Conservation (phyloP, 2,329 filamentous ascomycete species). For the Ilyonectria mors-panacis region DNA sequence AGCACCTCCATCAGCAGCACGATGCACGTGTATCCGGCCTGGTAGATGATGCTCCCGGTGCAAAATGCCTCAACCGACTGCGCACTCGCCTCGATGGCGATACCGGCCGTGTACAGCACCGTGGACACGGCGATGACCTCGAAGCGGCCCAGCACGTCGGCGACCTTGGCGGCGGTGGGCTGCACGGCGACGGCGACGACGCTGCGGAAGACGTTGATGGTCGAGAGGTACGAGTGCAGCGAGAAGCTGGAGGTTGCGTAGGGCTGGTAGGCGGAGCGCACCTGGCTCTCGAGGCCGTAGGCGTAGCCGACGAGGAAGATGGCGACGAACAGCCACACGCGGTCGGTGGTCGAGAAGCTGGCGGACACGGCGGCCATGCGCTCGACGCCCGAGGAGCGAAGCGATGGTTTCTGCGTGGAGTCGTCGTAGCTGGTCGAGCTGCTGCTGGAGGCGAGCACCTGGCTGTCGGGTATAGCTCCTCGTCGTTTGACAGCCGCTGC, state of each 20-base stretch:
- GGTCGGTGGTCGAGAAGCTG: constrained; percentile 62
- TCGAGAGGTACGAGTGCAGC: constrained; percentile 70
- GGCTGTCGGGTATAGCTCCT: not conserved
- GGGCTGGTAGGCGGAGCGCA: constrained; percentile 68
- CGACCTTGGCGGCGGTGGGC: constrained; percentile 73
- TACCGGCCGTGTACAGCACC: constrained; percentile 68
- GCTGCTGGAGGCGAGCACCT: not conserved
- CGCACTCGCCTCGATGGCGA: constrained; percentile 68
- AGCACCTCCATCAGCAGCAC: constrained; percentile 73
- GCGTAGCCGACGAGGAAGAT: constrained; percentile 74
- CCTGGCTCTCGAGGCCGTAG: constrained; percentile 69
- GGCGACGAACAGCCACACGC: constrained; percentile 66
- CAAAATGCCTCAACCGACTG: constrained; percentile 65
- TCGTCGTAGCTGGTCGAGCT: not conserved
- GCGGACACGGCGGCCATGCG: constrained; percentile 66
- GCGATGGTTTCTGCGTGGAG: constrained; percentile 24
- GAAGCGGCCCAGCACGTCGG: constrained; percentile 74
- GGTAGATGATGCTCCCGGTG: constrained; percentile 69
- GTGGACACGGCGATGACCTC: constrained; percentile 70
- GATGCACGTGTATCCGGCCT: constrained; percentile 71
- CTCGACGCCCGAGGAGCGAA: constrained; percentile 60
- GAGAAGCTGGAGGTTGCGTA: constrained; percentile 67
- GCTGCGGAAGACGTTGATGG: constrained; percentile 70
- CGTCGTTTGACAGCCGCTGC: not conserved
- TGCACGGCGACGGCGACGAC: constrained; percentile 73